Evolutionary conservation across 1,139 yeast species (phyloP), one percentile per base, ranked within the genome.

Genomic region (Geotrichum candidum): DNA sequence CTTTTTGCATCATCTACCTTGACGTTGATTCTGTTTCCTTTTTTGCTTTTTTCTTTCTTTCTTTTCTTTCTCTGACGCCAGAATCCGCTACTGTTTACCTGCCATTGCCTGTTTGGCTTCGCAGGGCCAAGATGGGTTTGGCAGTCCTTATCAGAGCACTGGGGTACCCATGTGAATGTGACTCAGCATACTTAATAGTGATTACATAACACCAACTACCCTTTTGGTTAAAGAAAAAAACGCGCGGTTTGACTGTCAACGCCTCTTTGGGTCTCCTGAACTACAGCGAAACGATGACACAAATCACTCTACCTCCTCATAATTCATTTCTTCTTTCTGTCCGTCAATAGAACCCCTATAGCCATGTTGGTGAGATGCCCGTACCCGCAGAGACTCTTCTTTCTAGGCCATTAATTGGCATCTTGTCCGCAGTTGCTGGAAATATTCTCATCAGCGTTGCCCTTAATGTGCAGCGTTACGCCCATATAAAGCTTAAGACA

Each of bases 401-500:
- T n/a, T 41, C 48, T 5, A 41, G n/a, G 48, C 48, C 48, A 2
- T 18, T 41, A 41, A 41, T 41, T 41, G 48, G 48, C 48, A 41
- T 41, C 5, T 41, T 41, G 23, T 41, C 48, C 18, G 77, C 79
- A 18, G 69, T 75, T 48, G 58, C 69, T 3, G 79, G 78, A 35
- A 77, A 77, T 63, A 65, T 77, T 22, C 62, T 76, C 22, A 74
- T 77, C 46, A 70, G 72, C 41, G 63, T 77, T 13, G 78, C 80
- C 2, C 68, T 77, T 6, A 77, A 77, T 56, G 63, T 77, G 11
- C 80, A 77, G 60, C 70, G 78, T 25, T 72, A 74, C 63, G 5
- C 78, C 75, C 59, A 27, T 55, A 64, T 72, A 50, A 63, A 64
- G 54, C 56, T 60, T 59, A 59, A 59, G 56, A 29, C 31, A 10